phyloP scores from a whole-genome alignment of 495 filamentous ascomycete species.

The Lineolata rhizophorae region DNA sequence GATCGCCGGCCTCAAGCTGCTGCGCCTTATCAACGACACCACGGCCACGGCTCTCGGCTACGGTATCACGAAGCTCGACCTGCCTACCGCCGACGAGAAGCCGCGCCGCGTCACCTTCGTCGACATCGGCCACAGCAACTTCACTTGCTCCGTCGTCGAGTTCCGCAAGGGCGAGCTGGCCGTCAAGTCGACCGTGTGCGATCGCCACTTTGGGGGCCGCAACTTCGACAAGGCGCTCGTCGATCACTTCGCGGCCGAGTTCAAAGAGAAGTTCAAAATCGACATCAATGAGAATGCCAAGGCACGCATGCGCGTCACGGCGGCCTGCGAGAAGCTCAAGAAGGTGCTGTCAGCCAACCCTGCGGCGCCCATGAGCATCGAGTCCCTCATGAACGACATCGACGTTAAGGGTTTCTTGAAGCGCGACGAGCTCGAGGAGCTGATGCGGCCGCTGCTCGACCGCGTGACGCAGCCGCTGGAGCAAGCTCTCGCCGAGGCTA shows the following conservation, averaged over 20 bases:
- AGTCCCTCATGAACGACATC: constrained; percentile 95
- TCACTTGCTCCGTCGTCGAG: constrained; percentile 82
- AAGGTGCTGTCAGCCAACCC: constrained; percentile 95
- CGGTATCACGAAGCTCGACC: constrained; percentile 91
- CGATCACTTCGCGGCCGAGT: constrained; percentile 86
- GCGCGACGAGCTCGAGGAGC: constrained; percentile 79
- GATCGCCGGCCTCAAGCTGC: constrained; percentile 77
- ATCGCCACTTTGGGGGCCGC: constrained; percentile 92
- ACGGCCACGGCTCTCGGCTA: constrained; percentile 91
- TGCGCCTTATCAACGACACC: constrained; percentile 94
- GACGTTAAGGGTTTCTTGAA: constrained; percentile 81
- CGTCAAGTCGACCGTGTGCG: constrained; percentile 80
- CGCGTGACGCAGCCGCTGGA: constrained; percentile 55
- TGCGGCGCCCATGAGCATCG: constrained; percentile 84
- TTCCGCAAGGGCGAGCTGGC: constrained; percentile 93
- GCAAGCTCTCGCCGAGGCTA: constrained; percentile 78
- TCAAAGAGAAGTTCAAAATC: constrained; percentile 28
- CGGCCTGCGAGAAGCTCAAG: constrained; percentile 93
- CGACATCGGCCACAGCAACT: constrained; percentile 93
- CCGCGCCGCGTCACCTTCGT: constrained; percentile 78
- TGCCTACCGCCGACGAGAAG: constrained; percentile 78
- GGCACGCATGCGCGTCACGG: constrained; percentile 64
- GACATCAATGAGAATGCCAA: constrained; percentile 66
- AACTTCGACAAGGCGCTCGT: constrained; percentile 90
- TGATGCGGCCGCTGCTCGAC: constrained; percentile 68